phyloP scores from a whole-genome alignment of 345 rosid species.

The Lumnitzera racemosa region DNA sequence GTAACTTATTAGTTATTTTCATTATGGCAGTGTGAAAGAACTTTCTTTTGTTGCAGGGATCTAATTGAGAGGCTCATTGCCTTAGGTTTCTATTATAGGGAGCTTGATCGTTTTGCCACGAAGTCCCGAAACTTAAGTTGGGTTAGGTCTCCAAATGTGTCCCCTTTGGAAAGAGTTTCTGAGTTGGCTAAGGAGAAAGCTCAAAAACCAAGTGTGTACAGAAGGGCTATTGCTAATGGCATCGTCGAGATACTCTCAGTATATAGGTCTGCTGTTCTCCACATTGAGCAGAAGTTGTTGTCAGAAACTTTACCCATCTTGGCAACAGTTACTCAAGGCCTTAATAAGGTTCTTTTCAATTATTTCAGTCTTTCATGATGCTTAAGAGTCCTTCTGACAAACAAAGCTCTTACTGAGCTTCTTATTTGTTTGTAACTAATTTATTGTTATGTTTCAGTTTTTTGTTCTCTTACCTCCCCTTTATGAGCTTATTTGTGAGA shows the following conservation, averaged over 20 bases:
- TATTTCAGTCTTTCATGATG: background rate
- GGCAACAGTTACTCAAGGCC: conserved; percentile 83
- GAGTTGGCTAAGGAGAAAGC: conserved; percentile 32
- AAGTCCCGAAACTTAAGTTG: conserved; percentile 79
- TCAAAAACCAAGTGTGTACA: conserved; percentile 51
- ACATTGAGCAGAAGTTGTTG: conserved; percentile 75
- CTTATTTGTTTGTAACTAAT: background rate
- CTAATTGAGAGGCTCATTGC: conserved; percentile 76
- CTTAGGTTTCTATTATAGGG: conserved; percentile 84
- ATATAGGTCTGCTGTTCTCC: conserved; percentile 85
- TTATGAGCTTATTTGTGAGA: conserved; percentile 80
- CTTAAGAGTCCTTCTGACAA: background rate
- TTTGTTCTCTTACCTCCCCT: conserved; percentile 81
- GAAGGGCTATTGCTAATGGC: conserved; percentile 93
- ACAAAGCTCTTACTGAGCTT: background rate
- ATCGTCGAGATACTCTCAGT: conserved; percentile 80
- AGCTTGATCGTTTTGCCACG: conserved; percentile 76
- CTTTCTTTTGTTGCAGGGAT: conserved; percentile 40
- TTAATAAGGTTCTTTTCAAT: conserved; percentile 57
- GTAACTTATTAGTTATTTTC: too few relatives aligned
- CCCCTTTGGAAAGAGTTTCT: conserved; percentile 43
- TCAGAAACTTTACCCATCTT: conserved; percentile 72
- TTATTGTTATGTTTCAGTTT: conserved; percentile 37
- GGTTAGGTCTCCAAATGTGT: conserved; percentile 48
- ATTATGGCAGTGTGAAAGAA: background rate